phyloP scores from a whole-genome alignment of 257 asterid species.

The Jacaranda mimosifolia region DNA sequence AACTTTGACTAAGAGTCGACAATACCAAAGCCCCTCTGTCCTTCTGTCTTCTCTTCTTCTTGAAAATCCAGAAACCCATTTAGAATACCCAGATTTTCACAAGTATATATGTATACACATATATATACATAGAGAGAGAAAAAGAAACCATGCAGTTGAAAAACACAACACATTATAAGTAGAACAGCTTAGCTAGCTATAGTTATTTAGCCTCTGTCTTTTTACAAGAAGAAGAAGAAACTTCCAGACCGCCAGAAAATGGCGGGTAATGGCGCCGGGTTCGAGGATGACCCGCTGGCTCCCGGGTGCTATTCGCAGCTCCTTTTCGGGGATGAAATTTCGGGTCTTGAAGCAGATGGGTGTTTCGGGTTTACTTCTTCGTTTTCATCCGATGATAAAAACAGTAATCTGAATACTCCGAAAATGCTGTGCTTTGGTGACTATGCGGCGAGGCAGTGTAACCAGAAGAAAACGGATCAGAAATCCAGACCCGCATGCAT shows the following conservation, averaged over 20 bases:
- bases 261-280: constrained; percentile 57
- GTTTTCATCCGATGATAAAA: constrained; percentile 30
- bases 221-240: constrained; percentile 24
- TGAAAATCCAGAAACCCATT: constrained; percentile 40
- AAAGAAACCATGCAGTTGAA: constrained; percentile 27
- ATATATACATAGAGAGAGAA: constrained; percentile 32
- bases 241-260: constrained; percentile 15
- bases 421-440: constrained; percentile 80
- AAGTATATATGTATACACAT: constrained; percentile 40
- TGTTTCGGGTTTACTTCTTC: constrained; percentile 53
- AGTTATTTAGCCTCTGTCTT: constrained; percentile 10
- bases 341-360: constrained; percentile 39
- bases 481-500: constrained; percentile 61
- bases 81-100: not conserved
- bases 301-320: constrained; percentile 75
- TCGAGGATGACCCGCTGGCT: constrained; percentile 50
- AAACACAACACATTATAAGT: constrained; percentile 39
- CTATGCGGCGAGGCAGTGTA: constrained; percentile 32
- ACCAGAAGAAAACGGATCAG: constrained; percentile 37
- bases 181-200: constrained; percentile 14
- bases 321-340: constrained; percentile 55
- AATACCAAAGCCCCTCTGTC: constrained; percentile 57
- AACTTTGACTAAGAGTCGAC: constrained; percentile 64
- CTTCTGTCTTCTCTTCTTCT: constrained; percentile 38
- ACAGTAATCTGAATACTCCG: constrained; percentile 30